These are phyloP conservation scores for Ogataea pini DNA, from an alignment of 805 yeast genomes.

Conservation along the genomic window DNA sequence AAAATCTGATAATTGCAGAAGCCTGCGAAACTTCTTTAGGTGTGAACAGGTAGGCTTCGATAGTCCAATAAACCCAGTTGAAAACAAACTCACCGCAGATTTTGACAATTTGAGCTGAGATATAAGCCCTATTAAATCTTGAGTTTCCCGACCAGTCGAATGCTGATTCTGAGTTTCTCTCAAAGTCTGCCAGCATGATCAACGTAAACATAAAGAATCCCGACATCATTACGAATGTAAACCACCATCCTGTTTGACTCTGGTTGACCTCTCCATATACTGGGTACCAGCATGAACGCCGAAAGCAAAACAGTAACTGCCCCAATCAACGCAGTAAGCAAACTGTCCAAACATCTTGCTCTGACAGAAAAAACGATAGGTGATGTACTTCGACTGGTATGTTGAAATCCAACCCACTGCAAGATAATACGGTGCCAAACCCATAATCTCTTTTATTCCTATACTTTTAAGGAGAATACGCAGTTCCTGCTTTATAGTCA, in stretches of 20 bases:
- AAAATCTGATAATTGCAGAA: slow-evolving; percentile 28
- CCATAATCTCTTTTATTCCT: slow-evolving; percentile 22
- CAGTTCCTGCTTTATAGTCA: slow-evolving; percentile 11
- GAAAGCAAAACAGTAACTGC: slow-evolving; percentile 22
- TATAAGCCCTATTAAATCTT: slow-evolving; percentile 19
- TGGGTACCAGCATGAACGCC: slow-evolving; percentile 21
- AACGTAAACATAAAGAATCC: slow-evolving; percentile 27
- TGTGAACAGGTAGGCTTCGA: slow-evolving; percentile 24
- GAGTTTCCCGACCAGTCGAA: slow-evolving; percentile 27
- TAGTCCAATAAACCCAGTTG: slow-evolving; percentile 32
- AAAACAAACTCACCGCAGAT: slow-evolving; percentile 25
- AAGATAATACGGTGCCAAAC: slow-evolving; percentile 25
- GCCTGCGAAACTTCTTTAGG: slow-evolving; percentile 24
- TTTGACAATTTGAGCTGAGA: slow-evolving; percentile 29
- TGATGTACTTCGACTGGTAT: slow-evolving; percentile 27
- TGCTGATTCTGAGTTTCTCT: slow-evolving; percentile 7
- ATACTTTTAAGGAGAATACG: slow-evolving; percentile 10
- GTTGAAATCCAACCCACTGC: slow-evolving; percentile 27
- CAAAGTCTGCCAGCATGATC: slow-evolving; percentile 13
- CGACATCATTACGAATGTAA: slow-evolving; percentile 10
- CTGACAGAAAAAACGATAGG: slow-evolving; percentile 31
- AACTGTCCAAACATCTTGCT: slow-evolving; percentile 28
- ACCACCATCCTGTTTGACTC: slow-evolving; percentile 22
- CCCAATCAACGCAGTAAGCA: slow-evolving; percentile 26
- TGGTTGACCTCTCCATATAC: slow-evolving; percentile 14